Percentiles rank a stretch among this genome's conserved stretches.
Evolutionary conservation across 1,284 basidiomycete genomes (phyloP).

Genomic region (Malassezia dermatis): DNA sequence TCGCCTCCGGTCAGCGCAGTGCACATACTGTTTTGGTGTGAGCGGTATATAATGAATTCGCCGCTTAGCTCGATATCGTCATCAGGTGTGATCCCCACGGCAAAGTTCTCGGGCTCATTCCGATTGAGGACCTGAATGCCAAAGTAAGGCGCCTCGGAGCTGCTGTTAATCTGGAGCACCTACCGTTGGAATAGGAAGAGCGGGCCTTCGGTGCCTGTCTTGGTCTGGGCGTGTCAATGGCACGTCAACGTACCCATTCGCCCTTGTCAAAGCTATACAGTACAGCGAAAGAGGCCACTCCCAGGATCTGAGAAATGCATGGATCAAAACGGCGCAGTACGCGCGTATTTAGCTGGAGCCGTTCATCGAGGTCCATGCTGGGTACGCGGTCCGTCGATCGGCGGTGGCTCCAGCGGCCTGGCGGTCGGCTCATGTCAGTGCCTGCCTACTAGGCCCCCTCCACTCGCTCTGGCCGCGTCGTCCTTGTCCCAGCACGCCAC

Average conservation of each 20-base stretch:
- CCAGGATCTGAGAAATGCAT: conserved; percentile 65
- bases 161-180: conserved; percentile 28
- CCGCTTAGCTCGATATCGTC: conserved; percentile 59
- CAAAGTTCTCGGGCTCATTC: conserved; percentile 71
- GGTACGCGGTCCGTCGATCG: neutral
- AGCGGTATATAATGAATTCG: conserved; percentile 64
- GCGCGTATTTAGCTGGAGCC: conserved; percentile 58
- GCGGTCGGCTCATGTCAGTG: neutral
- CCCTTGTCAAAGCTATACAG: conserved; percentile 45
- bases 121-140: conserved; percentile 79
- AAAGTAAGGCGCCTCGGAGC: conserved; percentile 56
- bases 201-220: conserved; percentile 72
- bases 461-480: neutral
- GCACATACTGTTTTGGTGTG: conserved; percentile 49
- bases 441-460: neutral
- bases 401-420: neutral
- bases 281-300: conserved; percentile 68
- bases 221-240: conserved; percentile 59
- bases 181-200: conserved; percentile 79
- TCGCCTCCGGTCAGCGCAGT: neutral
- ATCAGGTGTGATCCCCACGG: conserved; percentile 65
- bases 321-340: conserved; percentile 70
- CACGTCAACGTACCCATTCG: conserved; percentile 34
- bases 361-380: conserved; percentile 22
- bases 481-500: neutral